Conservation (phyloP, 2,329 filamentous ascomycete genomes). For the Aotearoamyces nothofagi region DNA sequence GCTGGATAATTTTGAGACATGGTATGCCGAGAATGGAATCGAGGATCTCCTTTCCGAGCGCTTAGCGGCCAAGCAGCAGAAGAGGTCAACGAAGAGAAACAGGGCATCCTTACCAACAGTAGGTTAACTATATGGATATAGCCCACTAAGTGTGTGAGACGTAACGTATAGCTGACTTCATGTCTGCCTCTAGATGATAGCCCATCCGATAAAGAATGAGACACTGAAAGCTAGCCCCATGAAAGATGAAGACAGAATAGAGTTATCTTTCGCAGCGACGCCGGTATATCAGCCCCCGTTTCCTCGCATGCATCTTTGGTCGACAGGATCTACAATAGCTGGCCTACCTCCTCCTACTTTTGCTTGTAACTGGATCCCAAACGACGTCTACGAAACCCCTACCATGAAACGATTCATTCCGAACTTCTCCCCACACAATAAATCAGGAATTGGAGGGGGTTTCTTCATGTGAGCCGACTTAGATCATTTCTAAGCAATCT, state of each 20-base stretch:
- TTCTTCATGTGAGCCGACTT: too few relatives aligned
- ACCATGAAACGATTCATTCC: slow-evolving; percentile 13
- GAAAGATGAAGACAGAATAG: too few relatives aligned
- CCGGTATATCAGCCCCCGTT: slow-evolving; percentile 15
- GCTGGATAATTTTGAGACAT: slow-evolving; percentile 57
- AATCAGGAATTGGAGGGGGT: too few relatives aligned
- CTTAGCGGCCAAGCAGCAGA: slow-evolving; percentile 61
- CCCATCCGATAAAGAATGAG: too few relatives aligned
- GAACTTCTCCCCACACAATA: slow-evolving; percentile 9
- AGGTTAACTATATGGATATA: slow-evolving; percentile 4
- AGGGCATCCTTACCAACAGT: not conserved
- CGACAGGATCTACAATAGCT: slow-evolving; percentile 4
- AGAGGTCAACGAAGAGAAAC: slow-evolving; percentile 25
- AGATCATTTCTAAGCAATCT: too few relatives aligned
- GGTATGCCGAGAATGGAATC: slow-evolving; percentile 62
- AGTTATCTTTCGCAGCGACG: too few relatives aligned
- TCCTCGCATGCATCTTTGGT: slow-evolving; percentile 18
- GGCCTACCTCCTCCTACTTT: slow-evolving; percentile 2
- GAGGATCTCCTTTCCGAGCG: slow-evolving; percentile 63
- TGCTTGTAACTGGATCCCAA: slow-evolving; percentile 10
- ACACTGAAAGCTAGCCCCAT: too few relatives aligned
- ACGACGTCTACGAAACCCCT: slow-evolving; percentile 13
- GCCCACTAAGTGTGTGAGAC: too few relatives aligned
- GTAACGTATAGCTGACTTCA: slow-evolving; percentile 2
- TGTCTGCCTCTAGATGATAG: too few relatives aligned